These are phyloP conservation scores for Tricholoma hemisulphureum DNA, from an alignment of 768 basidiomycete genomes.

Conservation along the genomic window DNA sequence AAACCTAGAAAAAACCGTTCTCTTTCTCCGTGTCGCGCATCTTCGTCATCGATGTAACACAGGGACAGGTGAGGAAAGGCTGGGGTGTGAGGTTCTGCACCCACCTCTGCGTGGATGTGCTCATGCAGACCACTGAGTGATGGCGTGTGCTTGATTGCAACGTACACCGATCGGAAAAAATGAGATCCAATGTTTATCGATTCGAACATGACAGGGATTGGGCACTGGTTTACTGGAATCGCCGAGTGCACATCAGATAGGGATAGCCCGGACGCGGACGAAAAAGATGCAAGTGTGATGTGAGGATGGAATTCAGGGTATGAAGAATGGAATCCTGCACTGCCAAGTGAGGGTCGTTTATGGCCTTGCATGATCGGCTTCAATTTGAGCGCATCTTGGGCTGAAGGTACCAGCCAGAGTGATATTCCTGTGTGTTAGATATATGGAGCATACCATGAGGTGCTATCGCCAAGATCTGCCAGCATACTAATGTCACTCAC, in stretches of 20 bases:
- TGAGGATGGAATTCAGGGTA: conserved; percentile 69
- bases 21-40: conserved; percentile 52
- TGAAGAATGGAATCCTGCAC: conserved; percentile 34
- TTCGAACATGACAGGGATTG: conserved; percentile 47
- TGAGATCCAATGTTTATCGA: conserved; percentile 56
- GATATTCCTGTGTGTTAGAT: conserved; percentile 48
- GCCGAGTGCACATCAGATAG: conserved; percentile 37
- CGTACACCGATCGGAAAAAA: conserved; percentile 72
- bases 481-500: not conserved
- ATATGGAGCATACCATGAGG: too few species aligned
- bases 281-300: conserved; percentile 61
- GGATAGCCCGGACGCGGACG: conserved; percentile 22
- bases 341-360: conserved; percentile 14
- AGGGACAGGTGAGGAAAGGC: conserved; percentile 71
- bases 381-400: conserved; percentile 43
- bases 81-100: conserved; percentile 48
- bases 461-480: too few species aligned
- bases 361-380: conserved; percentile 44
- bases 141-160: conserved; percentile 44
- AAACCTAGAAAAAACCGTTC: conserved; percentile 45
- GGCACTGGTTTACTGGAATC: conserved; percentile 32
- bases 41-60: conserved; percentile 69
- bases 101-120: conserved; percentile 39
- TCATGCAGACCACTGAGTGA: conserved; percentile 50
- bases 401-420: conserved; percentile 69